phyloP scores from a whole-genome alignment of 306 rosid genomes.

The Pyrus bretschneideri region DNA sequence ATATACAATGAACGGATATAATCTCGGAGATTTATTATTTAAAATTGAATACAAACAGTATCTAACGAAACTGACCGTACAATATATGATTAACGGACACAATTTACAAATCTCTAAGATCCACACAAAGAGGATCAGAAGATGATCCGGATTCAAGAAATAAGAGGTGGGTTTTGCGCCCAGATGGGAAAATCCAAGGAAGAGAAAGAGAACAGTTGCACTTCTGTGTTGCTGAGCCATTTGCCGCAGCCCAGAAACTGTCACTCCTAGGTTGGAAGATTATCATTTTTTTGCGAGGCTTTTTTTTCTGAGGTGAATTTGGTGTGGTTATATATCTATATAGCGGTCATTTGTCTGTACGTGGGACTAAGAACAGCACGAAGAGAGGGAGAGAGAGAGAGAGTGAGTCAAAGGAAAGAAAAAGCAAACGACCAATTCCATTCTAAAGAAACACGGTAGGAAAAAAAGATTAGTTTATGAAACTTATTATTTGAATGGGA shows the following conservation, averaged over 20 bases:
- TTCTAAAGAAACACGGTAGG: too few species aligned
- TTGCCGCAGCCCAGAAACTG: slow-evolving; percentile 5
- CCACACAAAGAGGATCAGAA: too few species aligned
- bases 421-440: background rate
- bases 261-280: slow-evolving; percentile 21
- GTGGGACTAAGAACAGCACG: background rate
- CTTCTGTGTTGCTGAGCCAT: slow-evolving; percentile 40
- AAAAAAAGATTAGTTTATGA: too few species aligned
- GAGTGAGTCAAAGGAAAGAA: background rate
- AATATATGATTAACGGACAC: rapidly evolving
- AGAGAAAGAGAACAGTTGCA: slow-evolving; percentile 26
- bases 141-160: background rate
- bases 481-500: too few species aligned
- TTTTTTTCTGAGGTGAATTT: background rate
- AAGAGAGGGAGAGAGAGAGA: too few species aligned
- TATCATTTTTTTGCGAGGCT: slow-evolving; percentile 29
- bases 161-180: background rate
- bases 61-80: rapidly evolving
- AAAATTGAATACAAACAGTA: too few species aligned
- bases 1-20: too few species aligned
- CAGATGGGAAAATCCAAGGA: slow-evolving; percentile 35
- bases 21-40: too few species aligned
- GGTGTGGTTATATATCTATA: background rate
- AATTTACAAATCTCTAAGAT: rapidly evolving
- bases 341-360: background rate